These are phyloP conservation scores for Trypethelium eluteriae DNA, from an alignment of 495 filamentous ascomycete genomes.

Conservation along the genomic window DNA sequence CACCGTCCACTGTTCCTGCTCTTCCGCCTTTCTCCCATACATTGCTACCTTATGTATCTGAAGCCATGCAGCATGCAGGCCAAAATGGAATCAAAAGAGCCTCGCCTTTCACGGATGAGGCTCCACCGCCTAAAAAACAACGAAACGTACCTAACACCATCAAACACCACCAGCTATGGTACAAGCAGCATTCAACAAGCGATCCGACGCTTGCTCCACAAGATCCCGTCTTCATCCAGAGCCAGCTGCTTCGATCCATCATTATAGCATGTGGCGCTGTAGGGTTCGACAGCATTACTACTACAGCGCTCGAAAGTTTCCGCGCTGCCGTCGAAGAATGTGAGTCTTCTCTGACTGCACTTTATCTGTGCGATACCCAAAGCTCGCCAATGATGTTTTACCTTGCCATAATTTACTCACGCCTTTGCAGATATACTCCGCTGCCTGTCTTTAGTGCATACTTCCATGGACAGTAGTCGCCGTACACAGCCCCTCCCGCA, in stretches of 20 bases:
- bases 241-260: constrained; percentile 51
- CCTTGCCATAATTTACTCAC: background rate
- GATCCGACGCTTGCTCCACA: constrained; percentile 31
- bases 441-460: constrained; percentile 48
- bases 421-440: constrained; percentile 47
- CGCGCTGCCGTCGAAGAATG: constrained; percentile 54
- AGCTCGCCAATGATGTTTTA: constrained; percentile 2
- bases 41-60: background rate
- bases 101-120: background rate
- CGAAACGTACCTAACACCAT: background rate
- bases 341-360: constrained; percentile 30
- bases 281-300: constrained; percentile 53
- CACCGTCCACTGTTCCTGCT: background rate
- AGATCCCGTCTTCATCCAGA: constrained; percentile 28
- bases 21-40: background rate
- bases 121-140: background rate
- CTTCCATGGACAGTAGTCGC: constrained; percentile 55
- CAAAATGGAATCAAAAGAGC: background rate
- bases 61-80: background rate
- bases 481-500: constrained; percentile 55
- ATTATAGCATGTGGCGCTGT: constrained; percentile 44
- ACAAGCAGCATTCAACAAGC: constrained; percentile 21
- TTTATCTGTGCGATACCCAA: background rate
- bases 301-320: constrained; percentile 53
- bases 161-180: constrained; percentile 5